Conservation (phyloP, 805 yeast species). For the Suhomyces prunicola region DNA sequence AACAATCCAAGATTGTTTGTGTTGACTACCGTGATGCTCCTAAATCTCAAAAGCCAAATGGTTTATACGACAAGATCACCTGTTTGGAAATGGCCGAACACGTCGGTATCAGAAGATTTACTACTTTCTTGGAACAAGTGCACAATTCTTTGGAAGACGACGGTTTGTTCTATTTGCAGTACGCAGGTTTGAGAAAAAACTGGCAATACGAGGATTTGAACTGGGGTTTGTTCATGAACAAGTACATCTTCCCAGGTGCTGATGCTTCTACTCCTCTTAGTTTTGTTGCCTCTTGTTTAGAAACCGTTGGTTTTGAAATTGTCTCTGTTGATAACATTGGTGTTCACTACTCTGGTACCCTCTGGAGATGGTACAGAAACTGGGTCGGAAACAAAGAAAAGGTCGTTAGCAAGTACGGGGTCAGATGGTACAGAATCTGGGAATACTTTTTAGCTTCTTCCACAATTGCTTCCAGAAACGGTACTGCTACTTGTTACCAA, state of each 20-base stretch:
- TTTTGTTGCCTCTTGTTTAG: conserved; percentile 72
- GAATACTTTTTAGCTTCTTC: conserved; percentile 84
- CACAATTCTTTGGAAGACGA: conserved; percentile 88
- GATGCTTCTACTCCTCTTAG: conserved; percentile 94
- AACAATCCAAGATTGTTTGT: conserved; percentile 77
- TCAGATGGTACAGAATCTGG: conserved; percentile 92
- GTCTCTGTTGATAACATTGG: conserved; percentile 84
- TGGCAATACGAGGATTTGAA: conserved; percentile 94
- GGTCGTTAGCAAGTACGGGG: conserved; percentile 76
- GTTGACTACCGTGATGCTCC: conserved; percentile 92
- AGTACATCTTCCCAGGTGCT: conserved; percentile 95
- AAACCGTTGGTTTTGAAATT: conserved; percentile 82
- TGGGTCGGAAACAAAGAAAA: conserved; percentile 83
- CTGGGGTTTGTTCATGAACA: conserved; percentile 97
- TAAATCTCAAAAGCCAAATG: conserved; percentile 45
- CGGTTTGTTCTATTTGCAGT: conserved; percentile 82
- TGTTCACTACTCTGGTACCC: conserved; percentile 86
- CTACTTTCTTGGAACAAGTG: conserved; percentile 73
- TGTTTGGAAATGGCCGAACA: conserved; percentile 96
- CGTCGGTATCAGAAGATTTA: conserved; percentile 85
- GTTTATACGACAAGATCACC: conserved; percentile 76
- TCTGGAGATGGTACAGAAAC: conserved; percentile 94
- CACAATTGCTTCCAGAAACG: conserved; percentile 85
- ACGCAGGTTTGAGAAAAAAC: conserved; percentile 83
- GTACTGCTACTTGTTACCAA: conserved; percentile 89